Percentiles rank a stretch among this genome's conserved stretches.
Conservation (phyloP, 2,329 filamentous ascomycete genomes). For the Cytospora piceicola region DNA sequence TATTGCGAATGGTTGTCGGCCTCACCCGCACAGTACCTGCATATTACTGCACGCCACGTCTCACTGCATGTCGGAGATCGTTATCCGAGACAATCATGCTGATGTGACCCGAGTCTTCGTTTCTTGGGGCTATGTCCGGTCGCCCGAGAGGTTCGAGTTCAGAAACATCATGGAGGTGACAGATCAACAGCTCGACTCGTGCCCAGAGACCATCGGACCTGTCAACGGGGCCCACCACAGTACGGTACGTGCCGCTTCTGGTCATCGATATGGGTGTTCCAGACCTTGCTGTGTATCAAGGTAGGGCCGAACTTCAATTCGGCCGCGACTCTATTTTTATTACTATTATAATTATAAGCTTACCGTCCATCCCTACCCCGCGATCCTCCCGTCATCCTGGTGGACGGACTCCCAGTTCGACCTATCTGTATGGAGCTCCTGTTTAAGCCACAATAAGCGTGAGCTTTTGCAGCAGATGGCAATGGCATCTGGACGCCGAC, state of each 20-base stretch:
- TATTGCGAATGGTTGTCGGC: background rate
- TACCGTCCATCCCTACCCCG: background rate
- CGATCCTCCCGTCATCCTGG: background rate
- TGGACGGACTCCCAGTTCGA: background rate
- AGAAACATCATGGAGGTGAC: constrained; percentile 1
- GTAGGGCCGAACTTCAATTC: background rate
- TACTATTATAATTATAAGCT: constrained; percentile 10
- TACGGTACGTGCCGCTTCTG: background rate
- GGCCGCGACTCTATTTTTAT: background rate
- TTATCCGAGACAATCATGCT: background rate
- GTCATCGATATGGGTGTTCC: background rate
- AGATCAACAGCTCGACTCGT: constrained; percentile 8
- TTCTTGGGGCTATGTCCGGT: background rate
- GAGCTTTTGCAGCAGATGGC: background rate
- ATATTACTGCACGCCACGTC: background rate
- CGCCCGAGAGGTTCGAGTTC: background rate
- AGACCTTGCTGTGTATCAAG: background rate
- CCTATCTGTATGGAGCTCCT: background rate
- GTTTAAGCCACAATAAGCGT: background rate
- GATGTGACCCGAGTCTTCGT: background rate
- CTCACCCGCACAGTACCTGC: background rate
- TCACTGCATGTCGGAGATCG: background rate
- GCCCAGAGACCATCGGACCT: background rate
- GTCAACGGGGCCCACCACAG: constrained; percentile 11
- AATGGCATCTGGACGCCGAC: background rate